Evolutionary conservation across 768 basidiomycete species (phyloP).

Genomic region (Naganishia onofrii): DNA sequence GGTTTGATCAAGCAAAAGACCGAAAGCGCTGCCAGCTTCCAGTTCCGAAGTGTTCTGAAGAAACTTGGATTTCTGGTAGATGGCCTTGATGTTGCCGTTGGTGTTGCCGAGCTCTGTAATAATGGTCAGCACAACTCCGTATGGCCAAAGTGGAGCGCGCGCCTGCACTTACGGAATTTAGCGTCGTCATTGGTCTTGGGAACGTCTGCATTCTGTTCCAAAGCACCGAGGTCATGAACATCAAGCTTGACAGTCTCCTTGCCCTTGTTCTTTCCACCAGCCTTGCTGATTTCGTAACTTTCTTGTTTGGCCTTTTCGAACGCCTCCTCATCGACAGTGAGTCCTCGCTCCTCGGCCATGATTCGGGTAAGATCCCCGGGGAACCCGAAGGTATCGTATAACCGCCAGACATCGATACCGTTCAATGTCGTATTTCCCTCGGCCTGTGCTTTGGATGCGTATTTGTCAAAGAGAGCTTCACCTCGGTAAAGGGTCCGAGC

Average conservation of each 20-base stretch:
- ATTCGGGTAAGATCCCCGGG: conserved; percentile 92
- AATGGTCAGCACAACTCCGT: neutral
- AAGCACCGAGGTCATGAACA: conserved; percentile 83
- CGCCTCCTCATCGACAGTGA: conserved; percentile 79
- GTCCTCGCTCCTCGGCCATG: conserved; percentile 91
- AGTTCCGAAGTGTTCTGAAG: conserved; percentile 65
- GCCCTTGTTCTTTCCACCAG: conserved; percentile 63
- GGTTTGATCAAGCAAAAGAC: conserved; percentile 83
- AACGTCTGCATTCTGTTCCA: conserved; percentile 73
- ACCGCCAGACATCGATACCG: conserved; percentile 91
- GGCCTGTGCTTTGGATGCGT: conserved; percentile 66
- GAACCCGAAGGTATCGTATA: conserved; percentile 98
- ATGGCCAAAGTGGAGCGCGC: neutral
- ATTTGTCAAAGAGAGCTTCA: conserved; percentile 90
- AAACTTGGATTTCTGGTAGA: conserved; percentile 80
- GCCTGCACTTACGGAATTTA: conserved; percentile 72
- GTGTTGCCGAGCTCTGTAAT: conserved; percentile 71
- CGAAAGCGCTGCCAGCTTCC: conserved; percentile 68
- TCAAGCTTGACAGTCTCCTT: conserved; percentile 72
- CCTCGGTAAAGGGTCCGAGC: conserved; percentile 95
- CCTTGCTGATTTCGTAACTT: conserved; percentile 90
- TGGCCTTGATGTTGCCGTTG: conserved; percentile 70
- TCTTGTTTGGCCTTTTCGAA: conserved; percentile 83
- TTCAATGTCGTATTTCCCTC: conserved; percentile 65
- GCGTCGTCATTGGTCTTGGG: conserved; percentile 88